Evolutionary conservation across 129 eudicot genomes (phyloP).

Genomic region (Tagetes erecta): DNA sequence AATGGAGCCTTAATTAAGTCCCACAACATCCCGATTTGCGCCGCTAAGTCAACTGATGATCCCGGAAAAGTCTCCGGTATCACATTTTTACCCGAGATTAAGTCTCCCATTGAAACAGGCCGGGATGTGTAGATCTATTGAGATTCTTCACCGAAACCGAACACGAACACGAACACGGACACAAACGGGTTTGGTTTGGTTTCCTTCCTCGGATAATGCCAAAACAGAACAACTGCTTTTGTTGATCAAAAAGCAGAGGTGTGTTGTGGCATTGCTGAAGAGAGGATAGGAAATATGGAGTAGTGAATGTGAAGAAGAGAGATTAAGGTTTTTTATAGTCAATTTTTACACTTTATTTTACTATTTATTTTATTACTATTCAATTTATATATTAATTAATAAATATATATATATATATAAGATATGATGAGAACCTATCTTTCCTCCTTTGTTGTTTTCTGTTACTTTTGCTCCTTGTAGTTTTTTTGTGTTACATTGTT

Average conservation of each 20-base stretch:
- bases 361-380: not conserved
- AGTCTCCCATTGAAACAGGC: slow-evolving; percentile 55
- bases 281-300: slow-evolving; percentile 27
- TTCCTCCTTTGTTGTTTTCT: too few species aligned
- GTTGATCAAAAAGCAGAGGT: slow-evolving; percentile 28
- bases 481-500: too few species aligned
- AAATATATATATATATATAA: too few species aligned
- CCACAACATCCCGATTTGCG: slow-evolving; percentile 66
- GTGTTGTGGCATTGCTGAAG: slow-evolving; percentile 40
- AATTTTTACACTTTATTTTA: slow-evolving; percentile 3
- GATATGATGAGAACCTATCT: too few species aligned
- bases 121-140: slow-evolving; percentile 7
- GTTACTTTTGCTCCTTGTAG: too few species aligned
- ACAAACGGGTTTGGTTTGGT: not conserved
- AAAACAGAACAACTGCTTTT: not conserved
- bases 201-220: slow-evolving; percentile 33
- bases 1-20: slow-evolving; percentile 56
- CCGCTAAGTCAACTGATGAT: slow-evolving; percentile 55
- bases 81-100: slow-evolving; percentile 40
- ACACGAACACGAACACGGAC: too few species aligned
- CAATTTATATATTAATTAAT: not conserved
- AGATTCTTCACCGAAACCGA: too few species aligned
- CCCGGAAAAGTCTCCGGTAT: slow-evolving; percentile 63
- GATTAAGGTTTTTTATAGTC: slow-evolving; percentile 41
- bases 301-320: slow-evolving; percentile 22